Evolutionary conservation across 2,329 filamentous ascomycete genomes (phyloP).

Genomic region (Xylaria hypoxylon): DNA sequence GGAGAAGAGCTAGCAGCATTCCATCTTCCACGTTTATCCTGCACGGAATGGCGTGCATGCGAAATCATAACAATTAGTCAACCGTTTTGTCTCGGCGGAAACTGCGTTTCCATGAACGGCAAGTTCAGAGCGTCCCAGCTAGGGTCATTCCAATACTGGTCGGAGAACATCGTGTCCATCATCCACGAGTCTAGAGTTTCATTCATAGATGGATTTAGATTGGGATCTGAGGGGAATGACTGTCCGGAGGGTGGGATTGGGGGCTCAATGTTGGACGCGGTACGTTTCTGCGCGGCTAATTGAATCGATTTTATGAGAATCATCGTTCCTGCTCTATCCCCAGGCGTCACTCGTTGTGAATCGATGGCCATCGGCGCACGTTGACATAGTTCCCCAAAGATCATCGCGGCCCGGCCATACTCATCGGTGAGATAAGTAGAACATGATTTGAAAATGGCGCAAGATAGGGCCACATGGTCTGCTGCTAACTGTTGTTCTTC

Average conservation of each 20-base stretch:
- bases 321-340: constrained; percentile 45
- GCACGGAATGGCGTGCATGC: neutral
- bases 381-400: constrained; percentile 49
- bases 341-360: constrained; percentile 33
- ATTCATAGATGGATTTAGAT: constrained; percentile 23
- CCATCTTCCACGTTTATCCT: neutral
- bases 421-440: constrained; percentile 44
- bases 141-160: constrained; percentile 47
- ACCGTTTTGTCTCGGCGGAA: constrained; percentile 6
- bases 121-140: constrained; percentile 45
- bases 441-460: constrained; percentile 47
- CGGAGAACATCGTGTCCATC: constrained; percentile 42
- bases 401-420: constrained; percentile 41
- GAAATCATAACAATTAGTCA: neutral
- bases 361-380: constrained; percentile 41
- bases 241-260: neutral
- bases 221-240: constrained; percentile 17
- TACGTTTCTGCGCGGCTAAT: constrained; percentile 34
- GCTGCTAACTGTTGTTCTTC: constrained; percentile 49
- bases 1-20: neutral
- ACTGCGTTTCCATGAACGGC: constrained; percentile 31
- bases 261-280: neutral
- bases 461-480: constrained; percentile 47
- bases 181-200: constrained; percentile 41
- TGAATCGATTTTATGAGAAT: constrained; percentile 45